Percentiles rank a stretch among this genome's conserved stretches.
Conservation (phyloP, 345 rosid genomes). For the Populus nigra region DNA sequence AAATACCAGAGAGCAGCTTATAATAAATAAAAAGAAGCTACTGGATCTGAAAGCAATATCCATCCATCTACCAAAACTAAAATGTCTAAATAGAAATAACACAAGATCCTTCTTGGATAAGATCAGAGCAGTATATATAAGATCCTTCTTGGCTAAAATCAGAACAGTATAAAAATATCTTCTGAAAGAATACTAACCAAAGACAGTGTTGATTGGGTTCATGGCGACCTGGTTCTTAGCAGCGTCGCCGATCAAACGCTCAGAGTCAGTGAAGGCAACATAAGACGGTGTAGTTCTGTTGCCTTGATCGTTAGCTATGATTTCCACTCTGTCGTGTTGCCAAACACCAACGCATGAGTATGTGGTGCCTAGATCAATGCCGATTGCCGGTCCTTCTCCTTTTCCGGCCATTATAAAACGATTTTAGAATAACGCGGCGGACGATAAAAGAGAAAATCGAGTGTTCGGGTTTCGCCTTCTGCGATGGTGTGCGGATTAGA, state of each 20-base stretch:
- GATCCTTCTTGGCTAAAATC: neutral
- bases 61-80: neutral
- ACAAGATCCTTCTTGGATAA: neutral
- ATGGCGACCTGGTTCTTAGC: conserved; percentile 41
- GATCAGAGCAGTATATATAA: neutral
- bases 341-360: conserved; percentile 35
- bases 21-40: neutral
- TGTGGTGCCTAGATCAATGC: conserved; percentile 32
- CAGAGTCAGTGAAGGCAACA: conserved; percentile 33
- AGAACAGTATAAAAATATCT: neutral
- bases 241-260: conserved; percentile 36
- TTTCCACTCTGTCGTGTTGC: conserved; percentile 35
- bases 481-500: neutral
- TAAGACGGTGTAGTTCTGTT: conserved; percentile 37
- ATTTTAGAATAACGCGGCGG: neutral
- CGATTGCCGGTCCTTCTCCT: conserved; percentile 30
- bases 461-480: no score
- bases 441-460: no score
- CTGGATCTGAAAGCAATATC: neutral
- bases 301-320: conserved; percentile 34
- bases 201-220: conserved; percentile 36
- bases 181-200: conserved; percentile 12
- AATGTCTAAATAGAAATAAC: neutral
- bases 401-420: conserved; percentile 17
- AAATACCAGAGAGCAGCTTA: neutral